These are phyloP conservation scores for Lachnellula cervina DNA, from an alignment of 2,329 filamentous ascomycete species.

Conservation along the genomic window DNA sequence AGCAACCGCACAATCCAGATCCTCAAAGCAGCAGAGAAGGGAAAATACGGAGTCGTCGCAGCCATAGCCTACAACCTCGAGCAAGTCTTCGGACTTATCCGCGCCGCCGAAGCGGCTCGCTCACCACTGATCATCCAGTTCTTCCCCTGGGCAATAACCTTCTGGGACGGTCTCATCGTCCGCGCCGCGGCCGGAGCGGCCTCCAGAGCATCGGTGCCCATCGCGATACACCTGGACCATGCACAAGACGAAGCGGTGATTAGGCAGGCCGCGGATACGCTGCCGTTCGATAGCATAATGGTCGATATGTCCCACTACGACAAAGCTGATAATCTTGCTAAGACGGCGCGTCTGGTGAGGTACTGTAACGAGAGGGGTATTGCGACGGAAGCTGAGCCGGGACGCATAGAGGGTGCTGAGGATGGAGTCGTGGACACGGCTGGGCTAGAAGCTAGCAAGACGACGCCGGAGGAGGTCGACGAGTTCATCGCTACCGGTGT, in stretches of 20 bases:
- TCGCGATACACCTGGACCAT: conserved; percentile 63
- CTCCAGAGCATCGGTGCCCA: conserved; percentile 47
- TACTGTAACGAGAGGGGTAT: conserved; percentile 63
- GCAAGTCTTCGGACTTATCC: conserved; percentile 61
- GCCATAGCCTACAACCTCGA: conserved; percentile 59
- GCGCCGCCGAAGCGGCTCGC: conserved; percentile 61
- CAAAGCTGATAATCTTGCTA: conserved; percentile 61
- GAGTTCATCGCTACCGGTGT: conserved; percentile 63
- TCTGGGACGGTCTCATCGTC: conserved; percentile 50
- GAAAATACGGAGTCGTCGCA: conserved; percentile 50
- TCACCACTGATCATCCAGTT: conserved; percentile 65
- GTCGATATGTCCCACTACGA: conserved; percentile 73
- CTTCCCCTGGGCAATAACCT: conserved; percentile 66
- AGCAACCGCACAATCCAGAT: conserved; percentile 31
- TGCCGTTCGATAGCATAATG: conserved; percentile 68
- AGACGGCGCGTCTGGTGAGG: conserved; percentile 56
- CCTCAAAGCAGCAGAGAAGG: conserved; percentile 47
- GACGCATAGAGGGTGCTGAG: conserved; percentile 67
- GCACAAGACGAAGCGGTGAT: conserved; percentile 57
- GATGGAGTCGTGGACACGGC: conserved; percentile 67
- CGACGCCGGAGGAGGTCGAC: conserved; percentile 56
- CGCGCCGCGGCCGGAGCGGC: conserved; percentile 51
- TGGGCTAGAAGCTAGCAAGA: conserved; percentile 56
- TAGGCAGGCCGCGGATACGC: conserved; percentile 45
- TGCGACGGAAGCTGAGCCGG: conserved; percentile 66